Evolutionary conservation across 495 filamentous ascomycete species (phyloP), one percentile per base, ranked within the genome.

Genomic region (Aspergillus wentii): DNA sequence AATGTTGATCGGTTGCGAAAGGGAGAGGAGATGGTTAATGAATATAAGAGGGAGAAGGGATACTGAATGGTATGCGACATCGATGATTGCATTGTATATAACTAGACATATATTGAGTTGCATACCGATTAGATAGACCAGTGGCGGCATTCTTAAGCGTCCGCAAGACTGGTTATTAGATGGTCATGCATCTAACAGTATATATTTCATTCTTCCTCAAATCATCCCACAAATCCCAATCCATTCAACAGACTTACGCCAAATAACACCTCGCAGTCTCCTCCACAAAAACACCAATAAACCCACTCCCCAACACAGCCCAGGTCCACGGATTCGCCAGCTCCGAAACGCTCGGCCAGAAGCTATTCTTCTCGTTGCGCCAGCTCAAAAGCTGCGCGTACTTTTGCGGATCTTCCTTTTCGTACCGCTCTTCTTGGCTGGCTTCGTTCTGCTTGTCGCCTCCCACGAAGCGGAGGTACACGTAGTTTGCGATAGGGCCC

Each of bases 11-110:
- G 72, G 40, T 23, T 79, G 45, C 66, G 71, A 31, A 69, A 70
- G 49, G 85, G 83, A 13, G 67, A 71, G 58, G 54, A 60, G 26
- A 61, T 90, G 51, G 61, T 88, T 17, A 94, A 94, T 64, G 50
- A 71, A 22, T 82, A 88, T 22, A 67, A 75, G 52, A 65, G 74
- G 54, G 69, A 72, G 42, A 77, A 48, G 36, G 59, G 51, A 11
- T 66, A 66, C 47, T 66, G 39, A 43, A n/a, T n/a, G n/a, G n/a
- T n/a, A n/a, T n/a, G n/a, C n/a, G n/a, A n/a, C n/a, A n/a, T n/a
- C n/a, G n/a, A n/a, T n/a, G n/a, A n/a, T n/a, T n/a, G n/a, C n/a
- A n/a, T n/a, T n/a, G n/a, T n/a, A n/a, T n/a, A n/a, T n/a, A n/a
- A n/a, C n/a, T n/a, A n/a, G n/a, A n/a, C n/a, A n/a, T n/a, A n/a